phyloP scores from a whole-genome alignment of 768 basidiomycete genomes.

The Hericium rajendrae region DNA sequence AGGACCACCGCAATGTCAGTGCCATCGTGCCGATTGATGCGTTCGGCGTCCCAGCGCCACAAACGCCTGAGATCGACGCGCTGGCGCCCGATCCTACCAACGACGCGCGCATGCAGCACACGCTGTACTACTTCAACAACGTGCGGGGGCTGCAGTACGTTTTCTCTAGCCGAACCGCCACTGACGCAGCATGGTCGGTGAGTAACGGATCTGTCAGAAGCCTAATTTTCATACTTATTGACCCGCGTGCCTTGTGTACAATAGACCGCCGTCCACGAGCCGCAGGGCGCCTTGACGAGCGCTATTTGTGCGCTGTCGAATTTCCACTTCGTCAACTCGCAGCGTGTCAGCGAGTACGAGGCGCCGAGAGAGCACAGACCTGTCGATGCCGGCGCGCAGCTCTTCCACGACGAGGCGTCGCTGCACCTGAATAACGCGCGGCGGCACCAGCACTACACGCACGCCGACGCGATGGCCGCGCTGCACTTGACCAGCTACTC shows the following conservation, averaged over 20 bases:
- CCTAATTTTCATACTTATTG: background rate
- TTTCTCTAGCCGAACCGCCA: conserved; percentile 52
- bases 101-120: conserved; percentile 16
- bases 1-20: background rate
- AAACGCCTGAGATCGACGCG: conserved; percentile 5
- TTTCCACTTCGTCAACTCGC: conserved; percentile 7
- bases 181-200: conserved; percentile 58
- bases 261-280: conserved; percentile 7
- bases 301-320: conserved; percentile 13
- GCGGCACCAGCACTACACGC: conserved; percentile 23
- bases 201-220: conserved; percentile 18
- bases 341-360: conserved; percentile 1
- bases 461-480: conserved; percentile 69
- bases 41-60: conserved; percentile 4
- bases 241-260: background rate
- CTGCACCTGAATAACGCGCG: conserved; percentile 12
- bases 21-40: background rate
- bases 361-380: conserved; percentile 3
- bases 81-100: conserved; percentile 11
- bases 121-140: conserved; percentile 68
- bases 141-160: conserved; percentile 59
- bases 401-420: conserved; percentile 12
- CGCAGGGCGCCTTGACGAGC: conserved; percentile 8
- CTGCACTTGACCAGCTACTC: conserved; percentile 70
- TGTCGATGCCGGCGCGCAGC: conserved; percentile 8